Base-by-base conservation (phyloP, 306 rosid species). In the Quillaja saponaria region DNA sequence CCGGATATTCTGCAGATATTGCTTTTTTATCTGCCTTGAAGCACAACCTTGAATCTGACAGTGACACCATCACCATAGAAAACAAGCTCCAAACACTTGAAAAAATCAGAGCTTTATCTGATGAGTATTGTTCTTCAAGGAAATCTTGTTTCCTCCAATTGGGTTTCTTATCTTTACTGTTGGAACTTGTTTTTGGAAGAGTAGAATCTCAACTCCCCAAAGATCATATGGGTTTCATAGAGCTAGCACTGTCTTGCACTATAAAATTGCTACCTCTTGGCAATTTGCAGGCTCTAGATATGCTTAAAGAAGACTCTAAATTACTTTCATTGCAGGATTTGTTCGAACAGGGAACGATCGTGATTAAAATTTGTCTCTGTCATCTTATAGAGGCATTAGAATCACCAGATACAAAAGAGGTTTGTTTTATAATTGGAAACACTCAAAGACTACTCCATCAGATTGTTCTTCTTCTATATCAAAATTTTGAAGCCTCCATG, bases 131-230 rank as follows among this genome's bases (percentile, higher is more conserved):
- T 1, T 51, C 87, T 1, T 70, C 78, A 7, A 55, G 73, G 8
- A 80, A 63, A 62, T 76, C 95, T 42, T 72, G 81, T 49, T 71
- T 87, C 68, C 49, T 81, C 28, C 88, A 77, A 66, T 25, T 90
- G 52, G 85, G 87, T 34, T 84, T 87, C 88, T 69, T 90, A 41
- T 78, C 92, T 60, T 54, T 87, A 28, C 87, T 90, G 25, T 53
- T 90, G 39, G 84, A 83, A 42, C 85, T 75, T 3, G 82, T 67
- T 31, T 83, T 90, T 51, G 85, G 76, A 18, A 25, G 49, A 66
- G 12, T 3, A 31, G 68, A 75, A 28, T 63, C 66, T 17, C 65
- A 67, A 25, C 51, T 54, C 15, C 64, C 82, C 49, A 63, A 71
- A 19, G 58, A 61, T 28, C 34, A 67, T 46, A 49, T 63, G 49